phyloP scores from a whole-genome alignment of 2,329 filamentous ascomycete genomes.

The Diaporthe sp. region DNA sequence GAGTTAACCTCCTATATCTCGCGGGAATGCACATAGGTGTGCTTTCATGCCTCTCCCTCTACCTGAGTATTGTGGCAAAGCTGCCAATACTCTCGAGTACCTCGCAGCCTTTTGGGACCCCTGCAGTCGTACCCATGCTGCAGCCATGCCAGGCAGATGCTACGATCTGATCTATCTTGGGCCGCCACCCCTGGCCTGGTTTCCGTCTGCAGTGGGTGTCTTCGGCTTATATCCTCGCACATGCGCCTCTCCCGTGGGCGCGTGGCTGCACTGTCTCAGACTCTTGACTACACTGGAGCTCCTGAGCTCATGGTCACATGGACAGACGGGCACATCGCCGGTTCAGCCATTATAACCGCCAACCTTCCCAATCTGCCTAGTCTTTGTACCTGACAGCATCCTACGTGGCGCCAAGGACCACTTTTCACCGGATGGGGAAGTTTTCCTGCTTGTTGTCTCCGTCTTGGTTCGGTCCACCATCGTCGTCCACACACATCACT shows the following conservation, averaged over 20 bases:
- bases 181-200: slow-evolving; percentile 20
- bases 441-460: slow-evolving; percentile 1
- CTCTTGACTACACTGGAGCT: slow-evolving; percentile 25
- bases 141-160: slow-evolving; percentile 25
- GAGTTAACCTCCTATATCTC: not conserved
- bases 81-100: not conserved
- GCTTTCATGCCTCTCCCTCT: not conserved
- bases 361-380: slow-evolving; percentile 21
- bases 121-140: slow-evolving; percentile 9
- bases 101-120: not conserved
- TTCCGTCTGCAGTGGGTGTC: not conserved
- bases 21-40: not conserved
- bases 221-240: slow-evolving; percentile 33
- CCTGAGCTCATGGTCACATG: slow-evolving; percentile 37
- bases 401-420: slow-evolving; percentile 16
- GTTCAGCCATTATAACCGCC: slow-evolving; percentile 28
- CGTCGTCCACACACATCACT: slow-evolving; percentile 27
- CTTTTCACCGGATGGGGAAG: not conserved
- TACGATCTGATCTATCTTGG: slow-evolving; percentile 29
- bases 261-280: slow-evolving; percentile 36
- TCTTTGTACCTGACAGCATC: slow-evolving; percentile 10
- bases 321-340: slow-evolving; percentile 14
- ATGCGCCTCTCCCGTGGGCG: slow-evolving; percentile 37
- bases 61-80: not conserved
- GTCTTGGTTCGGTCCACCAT: not conserved